Evolutionary conservation across 805 yeast genomes (phyloP).

Genomic region (Ascoidea tarda): DNA sequence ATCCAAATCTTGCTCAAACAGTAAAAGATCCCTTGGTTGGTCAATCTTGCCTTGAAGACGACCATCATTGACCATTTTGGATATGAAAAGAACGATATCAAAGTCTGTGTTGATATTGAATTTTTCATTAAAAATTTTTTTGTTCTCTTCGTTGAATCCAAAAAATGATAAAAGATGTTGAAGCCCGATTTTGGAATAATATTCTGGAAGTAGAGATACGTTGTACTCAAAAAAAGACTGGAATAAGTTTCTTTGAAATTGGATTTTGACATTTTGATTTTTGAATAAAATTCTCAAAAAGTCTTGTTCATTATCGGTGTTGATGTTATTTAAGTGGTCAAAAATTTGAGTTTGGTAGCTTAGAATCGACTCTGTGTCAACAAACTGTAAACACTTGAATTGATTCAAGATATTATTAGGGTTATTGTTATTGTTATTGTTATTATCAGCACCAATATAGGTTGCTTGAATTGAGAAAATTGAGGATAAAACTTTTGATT

Average conservation of each 20-base stretch:
- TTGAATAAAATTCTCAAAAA: background rate
- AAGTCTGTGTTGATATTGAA: background rate
- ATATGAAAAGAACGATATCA: background rate
- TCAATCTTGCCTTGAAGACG: conserved; percentile 5
- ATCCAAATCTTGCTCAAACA: background rate
- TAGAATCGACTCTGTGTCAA: background rate
- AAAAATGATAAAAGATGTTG: background rate
- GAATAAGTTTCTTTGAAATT: background rate
- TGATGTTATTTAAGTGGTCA: background rate
- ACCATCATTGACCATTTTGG: conserved; percentile 3
- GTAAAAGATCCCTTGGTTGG: background rate
- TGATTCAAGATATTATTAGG: background rate
- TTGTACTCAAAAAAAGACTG: conserved; percentile 6
- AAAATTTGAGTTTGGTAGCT: background rate
- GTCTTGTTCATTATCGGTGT: no score
- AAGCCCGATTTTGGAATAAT: conserved; percentile 1
- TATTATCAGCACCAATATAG: background rate
- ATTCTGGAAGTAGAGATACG: background rate
- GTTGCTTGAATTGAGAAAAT: background rate
- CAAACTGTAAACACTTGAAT: background rate
- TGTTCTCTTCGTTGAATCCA: background rate
- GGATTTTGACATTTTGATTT: background rate
- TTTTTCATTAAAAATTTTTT: background rate
- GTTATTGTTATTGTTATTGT: no score
- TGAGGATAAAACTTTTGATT: background rate